Base-by-base conservation (phyloP, 2,329 filamentous ascomycete genomes). In the Camptophora hylomeconis region DNA sequence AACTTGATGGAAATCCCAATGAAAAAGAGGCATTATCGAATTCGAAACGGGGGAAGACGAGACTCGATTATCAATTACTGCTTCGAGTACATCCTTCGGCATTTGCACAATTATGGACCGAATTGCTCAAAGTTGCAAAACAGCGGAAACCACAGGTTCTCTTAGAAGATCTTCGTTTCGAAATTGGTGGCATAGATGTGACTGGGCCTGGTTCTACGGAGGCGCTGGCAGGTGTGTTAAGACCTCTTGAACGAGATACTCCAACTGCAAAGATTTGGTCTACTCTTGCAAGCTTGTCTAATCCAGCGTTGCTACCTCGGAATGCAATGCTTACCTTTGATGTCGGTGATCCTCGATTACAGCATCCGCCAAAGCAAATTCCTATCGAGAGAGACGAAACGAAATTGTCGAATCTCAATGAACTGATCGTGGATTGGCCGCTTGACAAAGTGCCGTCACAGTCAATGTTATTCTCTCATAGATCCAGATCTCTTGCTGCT, bases 21-120 rank as follows among this genome's bases (percentile, higher is more conserved):
- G n/a, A 13, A 14, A 21, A 2, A n/a, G n/a, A 21, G 14, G 17
- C 8, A 10, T 25, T 19, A 8, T 25, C 12, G n/a, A 28, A 36
- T n/a, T n/a, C 34, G 20, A 36, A 31, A 12, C 48, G 44, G 17
- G 37, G 44, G 3, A 40, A 41, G 19, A 40, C 53, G 55, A 51
- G 53, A 33, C 35, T 47, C 13, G 65, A 58, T 43, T 60, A 63
- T 28, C 67, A 64, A 37, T 49, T 81, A 1, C 72, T 87, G 32
- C 53, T 94, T 28, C 67, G 86, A 31, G 58, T 87, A 2, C 87
- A 95, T 50, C 89, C 89, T 2, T 77, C 84, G 12, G 77, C 79
- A 54, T 56, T 80, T 46, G 49, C 74, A 25, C 67, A 75, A 35
- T 48, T 75, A 2, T 80, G 75, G 75, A 63, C 67, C 27, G 64